Conservation (phyloP, 2,329 filamentous ascomycete genomes). For the Arthrobotrys sinensis region DNA sequence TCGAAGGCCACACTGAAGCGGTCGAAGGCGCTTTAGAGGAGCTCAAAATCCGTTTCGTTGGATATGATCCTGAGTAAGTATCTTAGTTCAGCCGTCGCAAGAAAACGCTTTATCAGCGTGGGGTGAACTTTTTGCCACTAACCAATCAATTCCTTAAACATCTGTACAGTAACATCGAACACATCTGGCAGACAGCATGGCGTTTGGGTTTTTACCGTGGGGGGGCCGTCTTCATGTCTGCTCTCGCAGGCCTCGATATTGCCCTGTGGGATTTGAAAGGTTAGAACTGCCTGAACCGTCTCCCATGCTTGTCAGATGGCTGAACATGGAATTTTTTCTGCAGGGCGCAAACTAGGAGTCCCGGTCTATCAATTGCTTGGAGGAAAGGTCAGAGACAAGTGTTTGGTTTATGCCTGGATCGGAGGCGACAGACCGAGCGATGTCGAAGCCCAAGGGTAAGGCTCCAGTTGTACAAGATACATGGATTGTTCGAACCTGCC, state of each 20-base stretch:
- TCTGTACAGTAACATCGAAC: conserved; percentile 78
- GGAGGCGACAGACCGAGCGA: conserved; percentile 80
- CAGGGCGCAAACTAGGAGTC: conserved; percentile 74
- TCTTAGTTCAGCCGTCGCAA: background rate
- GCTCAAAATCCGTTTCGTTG: conserved; percentile 72
- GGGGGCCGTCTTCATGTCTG: conserved; percentile 85
- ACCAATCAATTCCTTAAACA: conserved; percentile 20
- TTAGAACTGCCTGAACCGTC: conserved; percentile 62
- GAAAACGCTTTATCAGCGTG: conserved; percentile 7
- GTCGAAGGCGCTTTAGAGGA: conserved; percentile 75
- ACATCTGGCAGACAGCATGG: conserved; percentile 83
- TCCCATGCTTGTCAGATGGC: conserved; percentile 39
- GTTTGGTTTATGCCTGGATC: conserved; percentile 84
- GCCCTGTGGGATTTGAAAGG: conserved; percentile 84
- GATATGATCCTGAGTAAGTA: conserved; percentile 74
- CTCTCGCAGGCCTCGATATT: conserved; percentile 83
- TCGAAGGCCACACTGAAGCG: conserved; percentile 75
- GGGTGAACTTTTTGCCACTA: conserved; percentile 32
- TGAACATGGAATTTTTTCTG: conserved; percentile 34
- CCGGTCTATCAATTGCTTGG: conserved; percentile 82
- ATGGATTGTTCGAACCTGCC: conserved; percentile 11
- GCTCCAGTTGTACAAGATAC: conserved; percentile 29
- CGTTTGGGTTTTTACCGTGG: conserved; percentile 82
- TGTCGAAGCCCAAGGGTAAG: conserved; percentile 76
- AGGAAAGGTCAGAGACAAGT: conserved; percentile 79